Evolutionary conservation across 2,329 filamentous ascomycete genomes (phyloP), one percentile per base, ranked within the genome.

Genomic region (Monosporascus sp.): DNA sequence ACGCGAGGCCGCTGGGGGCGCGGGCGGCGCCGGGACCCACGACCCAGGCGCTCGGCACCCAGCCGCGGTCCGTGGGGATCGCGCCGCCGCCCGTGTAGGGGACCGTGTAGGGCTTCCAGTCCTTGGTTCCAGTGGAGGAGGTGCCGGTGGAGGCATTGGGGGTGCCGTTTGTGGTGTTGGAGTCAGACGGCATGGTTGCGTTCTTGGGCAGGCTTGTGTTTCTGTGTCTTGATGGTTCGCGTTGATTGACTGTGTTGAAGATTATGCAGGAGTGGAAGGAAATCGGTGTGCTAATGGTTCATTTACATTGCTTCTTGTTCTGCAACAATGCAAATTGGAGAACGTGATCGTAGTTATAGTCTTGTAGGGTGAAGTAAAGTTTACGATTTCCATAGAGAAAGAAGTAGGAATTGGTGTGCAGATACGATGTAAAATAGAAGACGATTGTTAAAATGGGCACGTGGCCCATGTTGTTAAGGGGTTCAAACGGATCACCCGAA

Each of bases 71-170:
- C 6, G 53, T 58, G 48, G 55, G 61, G 37, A 61, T 47, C n/a
- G 61, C 56, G 15, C 61, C 57, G 7, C 55, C 54, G 18, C 62
- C 62, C 8, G 60, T 64, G 56, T 66, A 65, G 20, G 64, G 63
- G 17, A 61, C 58, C 15, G 62, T 66, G 52, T 66, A 64, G 2
- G 63, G 64, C 41, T 57, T 61, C 45, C 59, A 60, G n/a, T 59
- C 54, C 24, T 52, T 52, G 5, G 35, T 39, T 38, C 45, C 46
- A 43, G 20, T 47, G 36, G 49, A 45, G 35, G 48, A 35, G 38
- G 53, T 57, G 48, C 37, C 50, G 36, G 36, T 11, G 38, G 39
- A 44, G 24, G 14, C 39, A 37, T 5, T 35, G 27, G 2, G 27
- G 43, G 3, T 35, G 31, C 31, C 11, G 11, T 5, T 35, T 1